Conservation (phyloP, 2,329 filamentous ascomycete genomes). For the Nemania diffusa region DNA sequence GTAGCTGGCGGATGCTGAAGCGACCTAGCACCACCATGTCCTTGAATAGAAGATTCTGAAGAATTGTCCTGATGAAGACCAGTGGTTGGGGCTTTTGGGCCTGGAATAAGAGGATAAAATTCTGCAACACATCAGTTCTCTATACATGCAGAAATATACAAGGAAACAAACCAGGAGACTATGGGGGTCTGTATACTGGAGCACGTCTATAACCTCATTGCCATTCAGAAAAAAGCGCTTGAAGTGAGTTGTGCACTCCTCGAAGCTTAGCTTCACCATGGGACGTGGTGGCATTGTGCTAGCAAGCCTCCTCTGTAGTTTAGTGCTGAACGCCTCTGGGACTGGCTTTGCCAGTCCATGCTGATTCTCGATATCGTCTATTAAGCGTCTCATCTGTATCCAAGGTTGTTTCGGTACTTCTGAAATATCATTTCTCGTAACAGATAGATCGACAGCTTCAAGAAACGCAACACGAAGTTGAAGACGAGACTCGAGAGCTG, state of each 20-base stretch:
- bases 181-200: slow-evolving; percentile 74
- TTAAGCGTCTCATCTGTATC: slow-evolving; percentile 60
- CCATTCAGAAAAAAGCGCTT: slow-evolving; percentile 78
- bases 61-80: slow-evolving; percentile 82
- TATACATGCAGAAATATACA: slow-evolving; percentile 30
- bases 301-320: slow-evolving; percentile 89
- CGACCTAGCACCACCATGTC: slow-evolving; percentile 75
- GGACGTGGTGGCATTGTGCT: slow-evolving; percentile 94
- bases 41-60: slow-evolving; percentile 80
- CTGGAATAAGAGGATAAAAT: slow-evolving; percentile 79
- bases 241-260: slow-evolving; percentile 76
- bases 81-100: slow-evolving; percentile 83
- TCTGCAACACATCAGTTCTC: slow-evolving; percentile 57
- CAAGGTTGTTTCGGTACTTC: slow-evolving; percentile 62
- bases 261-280: slow-evolving; percentile 80
- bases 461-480: slow-evolving; percentile 73
- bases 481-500: slow-evolving; percentile 73
- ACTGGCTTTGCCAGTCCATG: slow-evolving; percentile 72
- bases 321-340: slow-evolving; percentile 84
- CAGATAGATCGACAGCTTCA: slow-evolving; percentile 60
- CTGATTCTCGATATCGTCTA: slow-evolving; percentile 68
- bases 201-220: slow-evolving; percentile 72
- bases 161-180: slow-evolving; percentile 70
- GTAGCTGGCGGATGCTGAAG: slow-evolving; percentile 76
- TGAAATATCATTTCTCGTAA: slow-evolving; percentile 55